Evolutionary conservation across 352 stramenopile species (phyloP).

Genomic region (Globisporangium camurandrum): DNA sequence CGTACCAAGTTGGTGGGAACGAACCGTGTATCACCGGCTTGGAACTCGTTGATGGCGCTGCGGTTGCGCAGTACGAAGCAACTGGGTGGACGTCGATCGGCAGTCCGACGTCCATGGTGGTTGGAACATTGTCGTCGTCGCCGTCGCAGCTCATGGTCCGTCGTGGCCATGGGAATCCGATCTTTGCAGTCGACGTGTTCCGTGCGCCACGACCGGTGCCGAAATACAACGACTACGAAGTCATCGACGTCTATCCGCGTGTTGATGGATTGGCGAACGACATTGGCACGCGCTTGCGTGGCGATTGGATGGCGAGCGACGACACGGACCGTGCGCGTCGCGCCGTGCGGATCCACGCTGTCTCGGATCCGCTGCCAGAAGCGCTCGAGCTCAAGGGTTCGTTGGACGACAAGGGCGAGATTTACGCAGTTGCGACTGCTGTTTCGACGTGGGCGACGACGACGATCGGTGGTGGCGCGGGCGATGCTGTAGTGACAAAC

Average conservation of each 20-base stretch:
- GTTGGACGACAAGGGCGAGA: conserved; percentile 67
- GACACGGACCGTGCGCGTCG: conserved; percentile 58
- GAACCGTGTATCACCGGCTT: conserved; percentile 77
- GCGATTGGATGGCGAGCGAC: conserved; percentile 75
- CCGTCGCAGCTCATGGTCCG: conserved; percentile 61
- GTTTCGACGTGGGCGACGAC: conserved; percentile 28
- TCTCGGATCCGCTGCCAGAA: conserved; percentile 44
- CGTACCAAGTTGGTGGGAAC: conserved; percentile 76
- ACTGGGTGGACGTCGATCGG: conserved; percentile 70
- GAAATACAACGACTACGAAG: conserved; percentile 86
- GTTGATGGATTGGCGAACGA: not conserved
- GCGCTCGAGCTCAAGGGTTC: conserved; percentile 52
- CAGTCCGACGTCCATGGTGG: conserved; percentile 35
- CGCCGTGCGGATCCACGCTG: conserved; percentile 50
- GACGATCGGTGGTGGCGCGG: conserved; percentile 18
- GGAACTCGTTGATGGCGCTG: conserved; percentile 41
- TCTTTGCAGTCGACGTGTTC: conserved; percentile 85
- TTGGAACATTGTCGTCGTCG: conserved; percentile 5
- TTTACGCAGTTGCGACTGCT: conserved; percentile 44
- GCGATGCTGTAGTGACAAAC: too few relatives aligned
- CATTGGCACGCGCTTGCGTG: conserved; percentile 25
- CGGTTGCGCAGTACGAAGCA: conserved; percentile 32
- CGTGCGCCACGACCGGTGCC: conserved; percentile 74
- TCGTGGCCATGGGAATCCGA: conserved; percentile 76
- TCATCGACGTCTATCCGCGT: conserved; percentile 58